These are phyloP conservation scores for Psilocybe cubensis DNA, from an alignment of 768 basidiomycete genomes.

Conservation along the genomic window DNA sequence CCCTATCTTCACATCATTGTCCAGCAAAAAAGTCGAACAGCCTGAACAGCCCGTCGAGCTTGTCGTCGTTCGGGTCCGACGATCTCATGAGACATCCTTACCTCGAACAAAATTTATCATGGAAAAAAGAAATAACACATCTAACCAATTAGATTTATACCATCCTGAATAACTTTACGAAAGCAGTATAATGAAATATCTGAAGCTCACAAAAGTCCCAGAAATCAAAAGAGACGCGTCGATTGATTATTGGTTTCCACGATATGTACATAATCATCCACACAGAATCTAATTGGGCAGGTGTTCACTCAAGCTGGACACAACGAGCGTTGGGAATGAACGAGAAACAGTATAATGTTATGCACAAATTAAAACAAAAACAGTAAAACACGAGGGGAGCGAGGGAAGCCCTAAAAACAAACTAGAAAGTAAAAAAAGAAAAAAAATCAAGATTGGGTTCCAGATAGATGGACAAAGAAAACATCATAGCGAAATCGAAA, in stretches of 20 bases:
- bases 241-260: conserved; percentile 9
- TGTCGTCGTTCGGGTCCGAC: conserved; percentile 70
- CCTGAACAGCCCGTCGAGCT: conserved; percentile 84
- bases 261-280: neutral
- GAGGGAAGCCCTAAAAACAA: neutral
- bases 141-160: too few relatives aligned
- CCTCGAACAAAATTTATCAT: too few relatives aligned
- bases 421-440: neutral
- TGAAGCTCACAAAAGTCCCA: too few relatives aligned
- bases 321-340: neutral
- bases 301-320: neutral
- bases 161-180: too few relatives aligned
- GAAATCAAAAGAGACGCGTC: neutral
- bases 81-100: too few relatives aligned
- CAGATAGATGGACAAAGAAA: conserved; percentile 1
- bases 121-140: too few relatives aligned
- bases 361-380: neutral
- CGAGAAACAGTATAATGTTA: neutral
- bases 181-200: too few relatives aligned
- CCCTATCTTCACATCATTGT: conserved; percentile 91
- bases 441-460: neutral
- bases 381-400: neutral
- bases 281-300: neutral
- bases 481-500: conserved; percentile 2
- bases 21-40: conserved; percentile 92